These are phyloP conservation scores for Ramaria rubella DNA, from an alignment of 768 basidiomycete genomes.

Conservation along the genomic window DNA sequence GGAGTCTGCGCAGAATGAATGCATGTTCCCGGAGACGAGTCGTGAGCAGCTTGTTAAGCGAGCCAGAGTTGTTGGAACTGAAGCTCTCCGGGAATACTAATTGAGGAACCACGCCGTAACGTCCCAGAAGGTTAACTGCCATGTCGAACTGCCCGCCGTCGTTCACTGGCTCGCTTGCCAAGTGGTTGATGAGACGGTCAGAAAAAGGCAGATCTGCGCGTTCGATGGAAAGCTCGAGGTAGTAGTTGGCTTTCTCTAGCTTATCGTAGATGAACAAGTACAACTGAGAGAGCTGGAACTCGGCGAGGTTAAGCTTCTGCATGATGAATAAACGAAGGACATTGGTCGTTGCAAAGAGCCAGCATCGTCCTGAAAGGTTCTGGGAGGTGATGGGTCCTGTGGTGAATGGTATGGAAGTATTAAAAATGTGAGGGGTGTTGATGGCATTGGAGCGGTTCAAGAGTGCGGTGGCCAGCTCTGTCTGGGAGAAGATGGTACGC, in stretches of 20 bases:
- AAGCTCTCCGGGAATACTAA: conserved; percentile 75
- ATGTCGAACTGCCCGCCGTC: conserved; percentile 98
- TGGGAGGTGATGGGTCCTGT: conserved; percentile 81
- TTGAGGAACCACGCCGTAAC: conserved; percentile 86
- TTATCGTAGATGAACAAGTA: conserved; percentile 98
- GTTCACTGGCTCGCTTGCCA: conserved; percentile 70
- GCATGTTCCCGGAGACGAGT: conserved; percentile 89
- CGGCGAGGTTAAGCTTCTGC: conserved; percentile 77
- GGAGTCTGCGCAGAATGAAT: conserved; percentile 65
- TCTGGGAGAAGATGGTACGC: conserved; percentile 68
- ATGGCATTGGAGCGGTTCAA: conserved; percentile 27
- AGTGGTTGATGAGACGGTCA: conserved; percentile 72
- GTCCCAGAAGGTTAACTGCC: conserved; percentile 62
- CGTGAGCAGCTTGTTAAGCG: conserved; percentile 76
- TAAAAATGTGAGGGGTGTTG: conserved; percentile 74
- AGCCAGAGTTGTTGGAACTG: conserved; percentile 67
- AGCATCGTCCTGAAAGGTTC: conserved; percentile 86
- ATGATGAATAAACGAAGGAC: conserved; percentile 77
- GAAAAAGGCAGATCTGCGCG: conserved; percentile 74
- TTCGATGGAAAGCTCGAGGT: conserved; percentile 82
- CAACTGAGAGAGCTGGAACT: conserved; percentile 89
- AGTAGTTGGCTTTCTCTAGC: conserved; percentile 90
- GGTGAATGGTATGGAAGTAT: conserved; percentile 71
- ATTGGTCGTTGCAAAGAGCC: conserved; percentile 92
- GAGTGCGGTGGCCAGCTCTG: conserved; percentile 57